Evolutionary conservation across 73 alveolate genomes (phyloP).

Genomic region (Effrenium voratum): DNA sequence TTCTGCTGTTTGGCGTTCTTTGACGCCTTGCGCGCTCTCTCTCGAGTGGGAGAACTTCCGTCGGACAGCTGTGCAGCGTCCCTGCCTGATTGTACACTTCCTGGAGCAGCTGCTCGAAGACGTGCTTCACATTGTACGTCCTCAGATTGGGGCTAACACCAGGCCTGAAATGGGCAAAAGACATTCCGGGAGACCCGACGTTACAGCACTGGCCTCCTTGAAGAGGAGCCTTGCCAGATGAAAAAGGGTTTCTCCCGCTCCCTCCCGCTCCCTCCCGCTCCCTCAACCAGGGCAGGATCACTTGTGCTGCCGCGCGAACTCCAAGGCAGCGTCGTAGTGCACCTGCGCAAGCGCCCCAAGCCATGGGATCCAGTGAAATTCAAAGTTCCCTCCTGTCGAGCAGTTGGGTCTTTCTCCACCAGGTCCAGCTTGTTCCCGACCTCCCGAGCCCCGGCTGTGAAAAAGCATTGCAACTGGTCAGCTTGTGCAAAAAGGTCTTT

Average conservation of each 20-base stretch:
- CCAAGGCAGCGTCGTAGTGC: slow-evolving; percentile 96
- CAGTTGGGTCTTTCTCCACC: slow-evolving; percentile 96
- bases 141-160: too few species aligned
- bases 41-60: not conserved
- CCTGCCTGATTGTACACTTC: slow-evolving; percentile 94
- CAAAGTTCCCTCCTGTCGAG: slow-evolving; percentile 94
- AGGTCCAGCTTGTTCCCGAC: slow-evolving; percentile 97
- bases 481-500: not conserved
- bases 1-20: slow-evolving; percentile 89
- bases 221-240: slow-evolving; percentile 94
- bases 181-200: slow-evolving; percentile 86
- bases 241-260: not conserved
- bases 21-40: slow-evolving; percentile 52
- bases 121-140: slow-evolving; percentile 96
- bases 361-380: not conserved
- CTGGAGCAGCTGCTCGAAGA: slow-evolving; percentile 97
- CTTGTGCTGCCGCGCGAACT: slow-evolving; percentile 96
- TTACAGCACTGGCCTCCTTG: slow-evolving; percentile 97
- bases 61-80: not conserved
- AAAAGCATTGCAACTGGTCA: not conserved
- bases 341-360: slow-evolving; percentile 47
- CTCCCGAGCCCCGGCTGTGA: not conserved
- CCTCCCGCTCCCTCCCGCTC: not conserved
- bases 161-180: too few species aligned
- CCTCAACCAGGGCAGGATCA: not conserved